Base-by-base conservation (phyloP, 1,284 basidiomycete genomes). In the Leccinum holopus region DNA sequence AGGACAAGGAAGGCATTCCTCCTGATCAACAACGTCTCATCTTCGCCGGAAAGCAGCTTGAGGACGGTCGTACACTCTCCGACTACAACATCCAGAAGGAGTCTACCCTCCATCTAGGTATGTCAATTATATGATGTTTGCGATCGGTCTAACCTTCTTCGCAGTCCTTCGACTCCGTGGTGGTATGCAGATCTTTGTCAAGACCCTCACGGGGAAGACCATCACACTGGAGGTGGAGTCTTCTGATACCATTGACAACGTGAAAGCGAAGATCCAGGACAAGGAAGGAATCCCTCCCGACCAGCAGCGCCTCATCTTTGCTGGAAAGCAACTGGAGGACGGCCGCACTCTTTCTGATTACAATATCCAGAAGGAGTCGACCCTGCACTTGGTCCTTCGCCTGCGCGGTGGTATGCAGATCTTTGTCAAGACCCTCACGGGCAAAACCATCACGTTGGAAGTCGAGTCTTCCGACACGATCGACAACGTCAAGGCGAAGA, bases 171-270 rank as follows among this genome's bases (percentile, higher is more conserved):
- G 87, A 75, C 82, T 88, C 0, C 86, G 86, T 69, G 86, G 86
- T 58, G 86, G 86, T 4, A 89, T 90, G 87, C 87, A 89, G 84
- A 82, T 91, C 85, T 70, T 90, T 70, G 87, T 90, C 28, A 90
- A 90, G 77, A 85, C 82, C 60, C 80, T 92, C 37, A 92, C 91
- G 21, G 90, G 90, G 61, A 92, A 94, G 82, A 94, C 91, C 3
- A 94, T 94, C 76, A 94, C 92, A 30, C 79, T 94, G 59, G 91
- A 94, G 76, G 92, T 95, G 37, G 92, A 95, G 78, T 93, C 92
- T 1, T 91, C 88, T 0, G 92, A 94, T 77, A 94, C 93, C 54
- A 94, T 95, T 67, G 92, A 95, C 78, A 93, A 93, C 69, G 91
- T 92, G 65, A 92, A 92, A 79, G 83, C 87, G 63, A 92, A 92